Percentiles rank a stretch among this genome's conserved stretches.
Evolutionary conservation across 768 basidiomycete genomes (phyloP).

Genomic region (Neoboletus subvelutipes): DNA sequence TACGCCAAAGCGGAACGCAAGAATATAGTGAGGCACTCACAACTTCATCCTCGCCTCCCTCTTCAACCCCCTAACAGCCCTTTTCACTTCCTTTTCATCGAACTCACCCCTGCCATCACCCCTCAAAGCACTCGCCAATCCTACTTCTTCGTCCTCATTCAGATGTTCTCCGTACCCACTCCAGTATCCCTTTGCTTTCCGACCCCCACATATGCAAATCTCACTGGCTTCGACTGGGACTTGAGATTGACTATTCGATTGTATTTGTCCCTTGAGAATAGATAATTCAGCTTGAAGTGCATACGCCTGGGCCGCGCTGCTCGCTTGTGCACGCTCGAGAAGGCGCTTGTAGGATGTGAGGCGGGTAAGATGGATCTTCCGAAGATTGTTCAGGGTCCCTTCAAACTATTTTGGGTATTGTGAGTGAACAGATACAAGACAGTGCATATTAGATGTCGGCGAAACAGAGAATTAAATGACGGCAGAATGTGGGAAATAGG

Average conservation of each 20-base stretch:
- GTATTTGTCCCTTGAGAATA: constrained; percentile 52
- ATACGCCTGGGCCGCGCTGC: constrained; percentile 78
- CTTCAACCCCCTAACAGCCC: constrained; percentile 57
- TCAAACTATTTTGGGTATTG: constrained; percentile 39
- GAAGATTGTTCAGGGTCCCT: constrained; percentile 40
- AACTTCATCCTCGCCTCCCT: constrained; percentile 72
- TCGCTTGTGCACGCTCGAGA: constrained; percentile 76
- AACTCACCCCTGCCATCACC: constrained; percentile 54
- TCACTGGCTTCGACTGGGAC: constrained; percentile 25
- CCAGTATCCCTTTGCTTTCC: constrained; percentile 68
- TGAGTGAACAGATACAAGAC: constrained; percentile 4
- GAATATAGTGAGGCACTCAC: constrained; percentile 43
- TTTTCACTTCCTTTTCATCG: constrained; percentile 67
- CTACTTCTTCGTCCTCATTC: constrained; percentile 45
- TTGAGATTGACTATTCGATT: constrained; percentile 15
- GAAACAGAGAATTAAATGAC: not conserved
- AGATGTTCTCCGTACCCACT: constrained; percentile 55
- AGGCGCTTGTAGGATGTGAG: constrained; percentile 75
- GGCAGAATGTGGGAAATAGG: not conserved
- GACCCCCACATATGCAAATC: constrained; percentile 57
- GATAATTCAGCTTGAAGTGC: constrained; percentile 81
- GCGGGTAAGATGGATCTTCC: constrained; percentile 48
- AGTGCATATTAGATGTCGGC: not conserved
- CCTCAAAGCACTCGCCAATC: constrained; percentile 47
- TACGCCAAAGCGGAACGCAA: not conserved